Percentiles rank a stretch among this genome's conserved stretches.
Evolutionary conservation across 805 yeast genomes (phyloP).

Genomic region (Peterozyma xylosa): DNA sequence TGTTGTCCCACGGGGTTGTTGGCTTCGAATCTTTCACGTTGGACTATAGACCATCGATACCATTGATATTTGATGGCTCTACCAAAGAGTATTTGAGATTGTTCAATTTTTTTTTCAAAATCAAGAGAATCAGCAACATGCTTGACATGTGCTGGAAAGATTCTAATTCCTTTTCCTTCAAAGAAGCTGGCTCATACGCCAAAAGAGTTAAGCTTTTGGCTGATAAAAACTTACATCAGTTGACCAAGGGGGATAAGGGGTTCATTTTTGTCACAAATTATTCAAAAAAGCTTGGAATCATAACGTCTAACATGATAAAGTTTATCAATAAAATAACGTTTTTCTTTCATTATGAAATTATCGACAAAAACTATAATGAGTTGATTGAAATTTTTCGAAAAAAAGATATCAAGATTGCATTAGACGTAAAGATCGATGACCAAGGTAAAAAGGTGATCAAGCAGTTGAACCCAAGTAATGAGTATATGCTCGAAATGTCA

Average conservation of each 20-base stretch:
- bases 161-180: slow-evolving; percentile 21
- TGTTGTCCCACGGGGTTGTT: slow-evolving; percentile 62
- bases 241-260: slow-evolving; percentile 10
- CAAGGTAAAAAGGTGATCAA: slow-evolving; percentile 11
- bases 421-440: slow-evolving; percentile 4
- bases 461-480: slow-evolving; percentile 19
- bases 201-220: slow-evolving; percentile 6
- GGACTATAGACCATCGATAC: slow-evolving; percentile 54
- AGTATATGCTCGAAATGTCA: slow-evolving; percentile 14
- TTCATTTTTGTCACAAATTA: slow-evolving; percentile 16
- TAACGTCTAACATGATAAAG: slow-evolving; percentile 30
- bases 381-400: slow-evolving; percentile 18
- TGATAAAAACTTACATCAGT: slow-evolving; percentile 6
- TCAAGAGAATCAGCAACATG: slow-evolving; percentile 53
- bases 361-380: slow-evolving; percentile 27
- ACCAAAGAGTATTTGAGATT: slow-evolving; percentile 65
- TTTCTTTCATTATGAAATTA: slow-evolving; percentile 37
- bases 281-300: slow-evolving; percentile 24
- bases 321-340: slow-evolving; percentile 32
- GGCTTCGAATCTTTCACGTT: slow-evolving; percentile 94
- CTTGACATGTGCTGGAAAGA: slow-evolving; percentile 42
- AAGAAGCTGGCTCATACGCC: slow-evolving; percentile 10
- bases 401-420: slow-evolving; percentile 9
- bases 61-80: slow-evolving; percentile 31
- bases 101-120: slow-evolving; percentile 80